Percentiles rank a stretch among this genome's conserved stretches.
These are phyloP conservation scores for Yarrowia bubula DNA, from an alignment of 805 yeast genomes.

Conservation along the genomic window DNA sequence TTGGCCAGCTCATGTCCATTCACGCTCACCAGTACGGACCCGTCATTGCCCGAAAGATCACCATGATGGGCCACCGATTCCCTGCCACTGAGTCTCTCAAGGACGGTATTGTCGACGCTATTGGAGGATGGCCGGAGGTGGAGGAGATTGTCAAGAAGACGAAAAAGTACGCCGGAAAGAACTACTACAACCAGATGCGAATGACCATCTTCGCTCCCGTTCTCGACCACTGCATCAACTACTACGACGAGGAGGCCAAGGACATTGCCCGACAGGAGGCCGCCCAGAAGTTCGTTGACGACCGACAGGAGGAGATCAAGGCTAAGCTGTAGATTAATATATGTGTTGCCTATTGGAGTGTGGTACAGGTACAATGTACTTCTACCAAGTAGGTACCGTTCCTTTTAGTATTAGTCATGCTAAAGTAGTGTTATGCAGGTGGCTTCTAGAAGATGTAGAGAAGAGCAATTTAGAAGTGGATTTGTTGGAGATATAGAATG, in stretches of 20 bases:
- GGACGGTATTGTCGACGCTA: slow-evolving; percentile 37
- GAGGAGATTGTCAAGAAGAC: slow-evolving; percentile 36
- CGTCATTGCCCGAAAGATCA: slow-evolving; percentile 36
- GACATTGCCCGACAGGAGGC: slow-evolving; percentile 24
- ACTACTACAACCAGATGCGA: slow-evolving; percentile 26
- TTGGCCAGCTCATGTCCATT: slow-evolving; percentile 41
- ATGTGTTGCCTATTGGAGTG: too few species aligned
- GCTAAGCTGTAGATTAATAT: background rate
- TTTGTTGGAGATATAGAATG: too few species aligned
- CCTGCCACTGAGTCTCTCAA: slow-evolving; percentile 36
- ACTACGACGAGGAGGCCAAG: slow-evolving; percentile 12
- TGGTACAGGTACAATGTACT: too few species aligned
- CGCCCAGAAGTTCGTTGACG: slow-evolving; percentile 15
- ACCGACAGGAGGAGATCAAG: slow-evolving; percentile 15
- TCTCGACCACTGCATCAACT: slow-evolving; percentile 19
- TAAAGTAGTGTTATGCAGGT: too few species aligned
- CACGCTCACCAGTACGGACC: slow-evolving; percentile 39
- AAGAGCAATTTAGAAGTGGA: too few species aligned
- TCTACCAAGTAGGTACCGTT: background rate
- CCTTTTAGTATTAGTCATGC: too few species aligned
- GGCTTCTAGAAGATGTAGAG: background rate
- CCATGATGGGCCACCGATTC: slow-evolving; percentile 40
- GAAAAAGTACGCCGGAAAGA: slow-evolving; percentile 15
- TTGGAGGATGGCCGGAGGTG: slow-evolving; percentile 41
- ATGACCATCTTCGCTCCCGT: slow-evolving; percentile 18